These are phyloP conservation scores for Truncatella angustata DNA, from an alignment of 2,329 filamentous ascomycete species.

Conservation along the genomic window DNA sequence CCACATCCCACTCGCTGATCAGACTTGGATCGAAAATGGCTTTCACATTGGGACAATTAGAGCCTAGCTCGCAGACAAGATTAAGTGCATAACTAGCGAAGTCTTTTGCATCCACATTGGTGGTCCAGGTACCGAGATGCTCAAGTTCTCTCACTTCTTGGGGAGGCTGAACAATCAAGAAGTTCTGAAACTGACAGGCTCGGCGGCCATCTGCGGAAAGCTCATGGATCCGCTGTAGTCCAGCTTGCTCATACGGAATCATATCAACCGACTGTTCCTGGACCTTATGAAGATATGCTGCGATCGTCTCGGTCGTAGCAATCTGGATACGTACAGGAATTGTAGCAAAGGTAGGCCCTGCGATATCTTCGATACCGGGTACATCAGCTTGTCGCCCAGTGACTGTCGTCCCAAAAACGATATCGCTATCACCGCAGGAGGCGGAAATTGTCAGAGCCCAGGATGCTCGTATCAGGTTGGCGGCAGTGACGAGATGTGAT, in stretches of 20 bases:
- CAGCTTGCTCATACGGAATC: conserved; percentile 6
- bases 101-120: no score
- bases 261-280: neutral
- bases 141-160: no score
- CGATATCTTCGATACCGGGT: conserved; percentile 14
- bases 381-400: conserved; percentile 18
- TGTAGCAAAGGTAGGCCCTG: conserved; percentile 34
- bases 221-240: conserved; percentile 5
- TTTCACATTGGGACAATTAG: no score
- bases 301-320: neutral
- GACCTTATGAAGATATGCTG: neutral
- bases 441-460: neutral
- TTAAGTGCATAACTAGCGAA: no score
- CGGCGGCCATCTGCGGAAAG: neutral
- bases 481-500: neutral
- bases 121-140: no score
- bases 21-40: no score
- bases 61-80: no score
- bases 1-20: no score
- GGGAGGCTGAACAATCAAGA: conserved; percentile 9
- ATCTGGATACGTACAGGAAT: conserved; percentile 34
- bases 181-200: conserved; percentile 5
- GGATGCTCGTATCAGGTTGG: neutral
- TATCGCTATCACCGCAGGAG: neutral
- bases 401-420: neutral